Conservation (phyloP, 352 stramenopile genomes). For the Peronospora farinosa region DNA sequence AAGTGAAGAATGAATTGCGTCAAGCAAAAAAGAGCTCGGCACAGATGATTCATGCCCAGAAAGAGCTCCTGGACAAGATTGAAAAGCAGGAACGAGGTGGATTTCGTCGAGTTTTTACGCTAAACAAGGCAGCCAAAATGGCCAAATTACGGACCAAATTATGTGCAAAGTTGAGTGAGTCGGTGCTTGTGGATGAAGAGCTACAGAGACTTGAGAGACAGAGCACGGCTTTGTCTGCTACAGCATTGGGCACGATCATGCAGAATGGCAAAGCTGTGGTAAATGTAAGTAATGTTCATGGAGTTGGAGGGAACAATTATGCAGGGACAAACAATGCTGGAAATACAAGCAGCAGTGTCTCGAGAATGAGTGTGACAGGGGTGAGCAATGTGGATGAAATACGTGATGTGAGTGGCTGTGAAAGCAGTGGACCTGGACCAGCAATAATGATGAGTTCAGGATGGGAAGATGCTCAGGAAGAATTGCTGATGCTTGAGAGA, state of each 20-base stretch:
- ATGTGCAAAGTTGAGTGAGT: constrained; percentile 66
- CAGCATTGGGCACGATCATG: constrained; percentile 43
- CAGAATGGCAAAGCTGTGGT: constrained; percentile 27
- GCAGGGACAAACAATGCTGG: constrained; percentile 11
- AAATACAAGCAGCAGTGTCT: constrained; percentile 19
- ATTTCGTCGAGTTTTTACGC: constrained; percentile 57
- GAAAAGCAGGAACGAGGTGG: constrained; percentile 61
- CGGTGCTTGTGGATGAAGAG: constrained; percentile 58
- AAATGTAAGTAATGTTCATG: constrained; percentile 34
- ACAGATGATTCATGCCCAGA: constrained; percentile 75
- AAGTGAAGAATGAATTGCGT: constrained; percentile 46
- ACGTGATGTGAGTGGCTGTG: constrained; percentile 26
- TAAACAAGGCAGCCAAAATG: constrained; percentile 68
- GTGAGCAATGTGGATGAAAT: constrained; percentile 24
- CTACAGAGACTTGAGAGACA: constrained; percentile 58
- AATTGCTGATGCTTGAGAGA: constrained; percentile 52
- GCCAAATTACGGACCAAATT: constrained; percentile 66
- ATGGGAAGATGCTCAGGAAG: constrained; percentile 47
- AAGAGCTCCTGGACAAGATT: constrained; percentile 78
- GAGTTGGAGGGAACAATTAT: constrained; percentile 4
- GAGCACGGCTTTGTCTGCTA: constrained; percentile 55
- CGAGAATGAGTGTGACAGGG: constrained; percentile 19
- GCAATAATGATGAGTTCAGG: constrained; percentile 28
- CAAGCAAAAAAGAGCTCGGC: constrained; percentile 59
- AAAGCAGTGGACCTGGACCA: constrained; percentile 26